A percentile compares a stretch with the other conserved stretches of the same genome.
Conservation (phyloP, 1,284 basidiomycete genomes). For the Ceratobasidium theobromae region DNA sequence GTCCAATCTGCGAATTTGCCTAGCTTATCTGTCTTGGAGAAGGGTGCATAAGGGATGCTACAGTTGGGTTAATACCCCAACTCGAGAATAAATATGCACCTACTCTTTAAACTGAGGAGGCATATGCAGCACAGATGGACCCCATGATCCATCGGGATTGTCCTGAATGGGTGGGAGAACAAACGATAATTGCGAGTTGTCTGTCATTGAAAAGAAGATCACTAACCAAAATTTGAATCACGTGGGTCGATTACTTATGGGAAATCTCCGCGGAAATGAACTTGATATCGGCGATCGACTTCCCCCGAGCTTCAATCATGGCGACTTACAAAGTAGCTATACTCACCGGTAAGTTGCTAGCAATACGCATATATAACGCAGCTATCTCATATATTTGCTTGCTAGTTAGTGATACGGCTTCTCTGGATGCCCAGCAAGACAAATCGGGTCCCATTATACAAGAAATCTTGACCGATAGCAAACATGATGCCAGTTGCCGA, state of each 20-base stretch:
- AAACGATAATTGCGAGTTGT: slow-evolving; percentile 57
- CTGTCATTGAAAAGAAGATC: slow-evolving; percentile 21
- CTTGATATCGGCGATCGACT: not conserved
- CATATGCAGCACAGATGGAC: slow-evolving; percentile 71
- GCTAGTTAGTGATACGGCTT: slow-evolving; percentile 70
- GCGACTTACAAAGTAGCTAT: slow-evolving; percentile 28
- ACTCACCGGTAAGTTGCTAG: slow-evolving; percentile 19
- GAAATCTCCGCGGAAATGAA: not conserved
- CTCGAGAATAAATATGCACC: not conserved
- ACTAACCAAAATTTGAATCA: slow-evolving; percentile 15
- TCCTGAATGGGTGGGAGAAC: slow-evolving; percentile 75
- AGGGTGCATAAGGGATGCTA: slow-evolving; percentile 94
- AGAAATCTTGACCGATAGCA: slow-evolving; percentile 47
- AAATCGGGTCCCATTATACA: slow-evolving; percentile 65
- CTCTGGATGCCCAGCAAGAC: slow-evolving; percentile 55
- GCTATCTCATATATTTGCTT: not conserved
- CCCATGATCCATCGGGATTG: slow-evolving; percentile 81
- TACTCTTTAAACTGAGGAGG: slow-evolving; percentile 62
- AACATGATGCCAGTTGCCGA: not conserved
- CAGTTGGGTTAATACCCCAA: slow-evolving; percentile 43
- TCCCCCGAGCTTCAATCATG: not conserved
- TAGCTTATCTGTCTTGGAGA: slow-evolving; percentile 97
- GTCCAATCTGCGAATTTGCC: slow-evolving; percentile 99
- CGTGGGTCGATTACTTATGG: not conserved
- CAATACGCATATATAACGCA: not conserved